phyloP scores from a whole-genome alignment of 2,329 filamentous ascomycete species.

The Apiospora hydei region DNA sequence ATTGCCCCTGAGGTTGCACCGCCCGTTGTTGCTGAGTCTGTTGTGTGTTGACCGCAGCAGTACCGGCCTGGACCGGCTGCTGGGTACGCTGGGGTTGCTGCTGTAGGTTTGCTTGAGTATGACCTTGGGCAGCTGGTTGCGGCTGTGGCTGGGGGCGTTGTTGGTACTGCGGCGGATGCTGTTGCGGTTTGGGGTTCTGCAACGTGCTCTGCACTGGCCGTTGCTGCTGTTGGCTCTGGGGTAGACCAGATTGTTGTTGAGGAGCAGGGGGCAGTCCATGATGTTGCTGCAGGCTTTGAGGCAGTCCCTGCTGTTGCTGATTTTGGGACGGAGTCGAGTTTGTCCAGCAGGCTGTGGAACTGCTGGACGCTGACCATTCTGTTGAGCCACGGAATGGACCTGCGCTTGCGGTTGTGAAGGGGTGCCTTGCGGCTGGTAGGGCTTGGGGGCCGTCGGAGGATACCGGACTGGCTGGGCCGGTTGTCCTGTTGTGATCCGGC shows the following conservation, averaged over 20 bases:
- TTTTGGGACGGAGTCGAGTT: slow-evolving; percentile 26
- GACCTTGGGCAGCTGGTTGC: slow-evolving; percentile 30
- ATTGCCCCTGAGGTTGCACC: slow-evolving; percentile 19
- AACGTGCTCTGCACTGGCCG: slow-evolving; percentile 7
- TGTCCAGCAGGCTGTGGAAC: slow-evolving; percentile 17
- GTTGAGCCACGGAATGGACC: slow-evolving; percentile 39
- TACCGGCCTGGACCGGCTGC: background rate
- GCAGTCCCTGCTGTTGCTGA: slow-evolving; percentile 27
- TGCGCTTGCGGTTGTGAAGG: slow-evolving; percentile 19
- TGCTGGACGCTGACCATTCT: slow-evolving; percentile 26
- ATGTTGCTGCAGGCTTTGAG: slow-evolving; percentile 24
- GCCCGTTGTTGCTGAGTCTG: slow-evolving; percentile 31
- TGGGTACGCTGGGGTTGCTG: slow-evolving; percentile 28
- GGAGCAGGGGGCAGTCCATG: background rate
- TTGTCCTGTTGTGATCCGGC: slow-evolving; percentile 27
- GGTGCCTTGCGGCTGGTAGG: slow-evolving; percentile 7
- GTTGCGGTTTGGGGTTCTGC: slow-evolving; percentile 25
- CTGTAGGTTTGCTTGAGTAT: slow-evolving; percentile 26
- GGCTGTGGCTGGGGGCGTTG: slow-evolving; percentile 27
- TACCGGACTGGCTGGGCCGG: slow-evolving; percentile 22
- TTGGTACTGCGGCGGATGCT: slow-evolving; percentile 27
- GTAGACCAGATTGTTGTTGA: slow-evolving; percentile 5
- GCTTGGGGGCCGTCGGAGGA: slow-evolving; percentile 22
- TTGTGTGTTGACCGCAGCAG: slow-evolving; percentile 11
- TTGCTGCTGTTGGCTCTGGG: slow-evolving; percentile 22